Percentiles rank a stretch among this genome's conserved stretches.
These are phyloP conservation scores for Glonium stellatum DNA, from an alignment of 495 filamentous ascomycete species.

Conservation along the genomic window DNA sequence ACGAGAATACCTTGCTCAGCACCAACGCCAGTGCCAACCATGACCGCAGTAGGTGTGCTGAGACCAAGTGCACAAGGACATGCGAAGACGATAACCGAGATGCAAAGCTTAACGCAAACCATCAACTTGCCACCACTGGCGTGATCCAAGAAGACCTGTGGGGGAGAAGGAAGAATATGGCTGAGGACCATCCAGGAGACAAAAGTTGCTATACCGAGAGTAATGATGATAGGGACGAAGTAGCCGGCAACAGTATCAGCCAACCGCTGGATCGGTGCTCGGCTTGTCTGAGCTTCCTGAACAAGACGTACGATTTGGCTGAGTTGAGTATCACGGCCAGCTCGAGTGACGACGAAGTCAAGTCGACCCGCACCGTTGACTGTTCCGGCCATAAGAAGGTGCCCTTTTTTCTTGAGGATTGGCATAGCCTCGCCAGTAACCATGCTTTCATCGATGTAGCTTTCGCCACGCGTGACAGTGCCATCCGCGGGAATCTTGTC, in stretches of 20 bases:
- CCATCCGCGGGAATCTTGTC: constrained; percentile 97
- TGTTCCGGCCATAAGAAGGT: constrained; percentile 82
- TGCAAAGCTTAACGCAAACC: constrained; percentile 96
- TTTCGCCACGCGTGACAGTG: constrained; percentile 76
- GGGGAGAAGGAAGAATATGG: constrained; percentile 70
- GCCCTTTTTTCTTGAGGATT: constrained; percentile 77
- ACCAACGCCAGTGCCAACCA: constrained; percentile 96
- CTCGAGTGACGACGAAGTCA: constrained; percentile 88
- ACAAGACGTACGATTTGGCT: constrained; percentile 97
- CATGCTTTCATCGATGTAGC: constrained; percentile 96
- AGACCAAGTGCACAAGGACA: constrained; percentile 94
- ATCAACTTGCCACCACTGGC: constrained; percentile 82
- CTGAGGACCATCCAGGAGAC: constrained; percentile 91
- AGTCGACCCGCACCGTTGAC: constrained; percentile 89
- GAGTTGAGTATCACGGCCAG: constrained; percentile 90
- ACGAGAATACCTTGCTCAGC: constrained; percentile 96
- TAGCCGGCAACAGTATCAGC: constrained; percentile 88
- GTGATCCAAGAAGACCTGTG: constrained; percentile 78
- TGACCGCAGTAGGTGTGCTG: constrained; percentile 91
- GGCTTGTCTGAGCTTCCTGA: constrained; percentile 88
- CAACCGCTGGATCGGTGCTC: constrained; percentile 90
- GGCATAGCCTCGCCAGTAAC: constrained; percentile 95
- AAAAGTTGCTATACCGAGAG: constrained; percentile 80
- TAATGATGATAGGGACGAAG: constrained; percentile 85
- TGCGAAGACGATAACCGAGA: constrained; percentile 97